Evolutionary conservation across 2,329 filamentous ascomycete species (phyloP).

Genomic region (Alternaria rosae): DNA sequence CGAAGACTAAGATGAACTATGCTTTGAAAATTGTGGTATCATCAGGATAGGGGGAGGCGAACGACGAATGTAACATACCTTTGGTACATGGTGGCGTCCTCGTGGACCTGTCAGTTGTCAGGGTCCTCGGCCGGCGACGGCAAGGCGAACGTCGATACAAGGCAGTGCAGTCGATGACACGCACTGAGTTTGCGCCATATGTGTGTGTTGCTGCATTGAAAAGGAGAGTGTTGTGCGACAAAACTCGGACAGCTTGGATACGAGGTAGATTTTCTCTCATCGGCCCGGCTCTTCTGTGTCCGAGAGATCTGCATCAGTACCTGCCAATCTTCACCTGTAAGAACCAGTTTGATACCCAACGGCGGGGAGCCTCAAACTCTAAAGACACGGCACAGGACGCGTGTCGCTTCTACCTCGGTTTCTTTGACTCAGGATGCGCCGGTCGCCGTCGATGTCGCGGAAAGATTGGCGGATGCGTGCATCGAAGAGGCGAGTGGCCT

Average conservation of each 20-base stretch:
- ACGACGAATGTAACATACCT: slow-evolving; percentile 34
- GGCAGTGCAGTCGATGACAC: slow-evolving; percentile 3
- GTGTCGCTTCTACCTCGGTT: background rate
- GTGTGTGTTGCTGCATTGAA: slow-evolving; percentile 7
- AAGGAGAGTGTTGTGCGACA: background rate
- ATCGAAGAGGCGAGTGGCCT: background rate
- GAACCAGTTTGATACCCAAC: slow-evolving; percentile 36
- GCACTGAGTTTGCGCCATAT: slow-evolving; percentile 3
- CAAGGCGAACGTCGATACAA: slow-evolving; percentile 1
- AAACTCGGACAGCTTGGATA: background rate
- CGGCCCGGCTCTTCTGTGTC: slow-evolving; percentile 6
- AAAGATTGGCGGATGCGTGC: slow-evolving; percentile 1
- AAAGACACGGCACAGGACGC: slow-evolving; percentile 13
- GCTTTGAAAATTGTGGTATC: slow-evolving; percentile 49
- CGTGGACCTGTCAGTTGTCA: background rate
- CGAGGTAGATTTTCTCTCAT: slow-evolving; percentile 7
- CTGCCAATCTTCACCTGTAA: slow-evolving; percentile 21
- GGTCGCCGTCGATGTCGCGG: background rate
- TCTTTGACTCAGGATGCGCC: background rate
- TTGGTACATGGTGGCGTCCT: background rate
- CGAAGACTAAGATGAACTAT: slow-evolving; percentile 55
- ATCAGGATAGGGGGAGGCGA: slow-evolving; percentile 40
- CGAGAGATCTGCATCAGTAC: slow-evolving; percentile 22
- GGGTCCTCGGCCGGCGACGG: background rate
- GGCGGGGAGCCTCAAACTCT: slow-evolving; percentile 29